These are phyloP conservation scores for Cytospora paraplurivora DNA, from an alignment of 2,329 filamentous ascomycete genomes.

Conservation along the genomic window DNA sequence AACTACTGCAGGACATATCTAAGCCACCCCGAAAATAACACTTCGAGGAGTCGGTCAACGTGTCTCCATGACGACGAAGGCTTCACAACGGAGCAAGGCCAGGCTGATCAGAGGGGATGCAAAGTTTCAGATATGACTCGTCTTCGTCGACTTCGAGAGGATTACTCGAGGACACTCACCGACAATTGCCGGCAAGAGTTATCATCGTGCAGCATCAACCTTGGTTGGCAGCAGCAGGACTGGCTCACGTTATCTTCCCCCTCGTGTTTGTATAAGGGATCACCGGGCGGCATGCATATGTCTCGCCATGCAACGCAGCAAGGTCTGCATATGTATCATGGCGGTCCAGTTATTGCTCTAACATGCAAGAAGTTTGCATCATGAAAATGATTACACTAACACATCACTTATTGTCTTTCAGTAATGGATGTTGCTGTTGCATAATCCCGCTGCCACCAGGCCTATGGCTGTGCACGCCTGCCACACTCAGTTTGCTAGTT, in stretches of 20 bases:
- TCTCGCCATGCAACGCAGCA: slow-evolving; percentile 20
- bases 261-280: slow-evolving; percentile 15
- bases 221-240: not conserved
- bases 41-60: not conserved
- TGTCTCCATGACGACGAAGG: slow-evolving; percentile 15
- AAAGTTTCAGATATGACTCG: slow-evolving; percentile 6
- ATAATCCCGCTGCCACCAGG: not conserved
- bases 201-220: not conserved
- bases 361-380: not conserved
- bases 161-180: slow-evolving; percentile 12
- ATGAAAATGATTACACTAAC: not conserved
- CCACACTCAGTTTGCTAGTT: not conserved
- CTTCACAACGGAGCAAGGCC: not conserved
- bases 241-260: slow-evolving; percentile 14
- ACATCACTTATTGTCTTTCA: not conserved
- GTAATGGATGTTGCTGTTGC: not conserved
- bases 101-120: not conserved
- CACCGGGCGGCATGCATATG: not conserved
- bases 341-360: not conserved
- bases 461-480: not conserved
- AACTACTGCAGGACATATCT: slow-evolving; percentile 15
- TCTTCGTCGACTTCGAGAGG: not conserved
- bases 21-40: slow-evolving; percentile 3
- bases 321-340: slow-evolving; percentile 14
- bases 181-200: slow-evolving; percentile 17